Evolutionary conservation across 2,329 filamentous ascomycete species (phyloP).

Genomic region (Rhexocercosporidium sp.): DNA sequence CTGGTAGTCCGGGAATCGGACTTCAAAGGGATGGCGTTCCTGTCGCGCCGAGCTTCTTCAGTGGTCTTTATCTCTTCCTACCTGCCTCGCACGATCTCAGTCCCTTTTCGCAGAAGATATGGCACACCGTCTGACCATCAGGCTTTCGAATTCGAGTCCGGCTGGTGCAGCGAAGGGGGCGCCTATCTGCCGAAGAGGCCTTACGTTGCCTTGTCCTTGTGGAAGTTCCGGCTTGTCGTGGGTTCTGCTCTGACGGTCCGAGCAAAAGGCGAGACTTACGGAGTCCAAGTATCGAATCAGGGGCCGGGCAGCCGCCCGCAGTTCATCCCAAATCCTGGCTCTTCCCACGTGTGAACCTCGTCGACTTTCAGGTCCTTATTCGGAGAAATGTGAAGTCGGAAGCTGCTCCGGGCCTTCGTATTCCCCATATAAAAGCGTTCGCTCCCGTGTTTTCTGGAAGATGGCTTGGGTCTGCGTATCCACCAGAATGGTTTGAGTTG

Average conservation of each 20-base stretch:
- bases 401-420: not conserved
- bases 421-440: not conserved
- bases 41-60: not conserved
- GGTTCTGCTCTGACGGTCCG: constrained; percentile 8
- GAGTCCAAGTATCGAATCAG: constrained; percentile 7
- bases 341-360: constrained; percentile 8
- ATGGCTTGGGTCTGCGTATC: not conserved
- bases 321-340: constrained; percentile 11
- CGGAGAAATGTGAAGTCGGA: not conserved
- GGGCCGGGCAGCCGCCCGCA: too few relatives aligned
- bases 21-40: constrained; percentile 1
- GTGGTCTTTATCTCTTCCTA: not conserved
- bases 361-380: not conserved
- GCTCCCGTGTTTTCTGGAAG: constrained; percentile 4
- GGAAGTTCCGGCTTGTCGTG: not conserved
- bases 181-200: not conserved
- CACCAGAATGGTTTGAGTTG: too few relatives aligned
- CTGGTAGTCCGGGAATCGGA: constrained; percentile 1
- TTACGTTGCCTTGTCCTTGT: not conserved
- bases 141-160: not conserved
- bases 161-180: not conserved
- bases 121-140: not conserved
- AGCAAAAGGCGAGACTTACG: not conserved
- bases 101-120: not conserved
- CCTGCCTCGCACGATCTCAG: not conserved